A percentile compares a stretch with the other conserved stretches of the same genome.
These are phyloP conservation scores for Ceratocystis variospora DNA, from an alignment of 2,329 filamentous ascomycete genomes.

Conservation along the genomic window DNA sequence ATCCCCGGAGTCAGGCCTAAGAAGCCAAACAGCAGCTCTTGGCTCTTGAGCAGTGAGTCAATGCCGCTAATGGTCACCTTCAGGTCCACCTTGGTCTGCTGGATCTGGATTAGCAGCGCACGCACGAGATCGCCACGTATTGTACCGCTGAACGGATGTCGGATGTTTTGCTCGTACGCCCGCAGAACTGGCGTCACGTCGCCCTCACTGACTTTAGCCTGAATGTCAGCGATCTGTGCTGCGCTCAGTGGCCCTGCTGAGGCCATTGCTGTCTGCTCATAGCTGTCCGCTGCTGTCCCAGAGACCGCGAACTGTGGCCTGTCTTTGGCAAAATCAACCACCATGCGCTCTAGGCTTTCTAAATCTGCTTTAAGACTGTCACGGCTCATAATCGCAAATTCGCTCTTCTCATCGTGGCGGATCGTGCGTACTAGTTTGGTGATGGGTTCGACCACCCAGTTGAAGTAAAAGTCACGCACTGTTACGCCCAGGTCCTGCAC, in stretches of 20 bases:
- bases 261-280: constrained; percentile 19
- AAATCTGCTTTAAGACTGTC: constrained; percentile 81
- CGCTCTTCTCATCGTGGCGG: constrained; percentile 78
- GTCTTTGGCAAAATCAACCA: constrained; percentile 84
- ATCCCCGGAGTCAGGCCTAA: constrained; percentile 85
- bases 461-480: constrained; percentile 78
- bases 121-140: constrained; percentile 76
- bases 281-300: constrained; percentile 27
- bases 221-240: constrained; percentile 57
- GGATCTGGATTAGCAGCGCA: constrained; percentile 85
- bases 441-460: constrained; percentile 84
- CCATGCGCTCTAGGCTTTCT: constrained; percentile 91
- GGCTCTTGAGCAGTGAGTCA: constrained; percentile 83
- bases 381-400: constrained; percentile 93
- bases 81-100: constrained; percentile 97
- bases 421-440: constrained; percentile 81
- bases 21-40: constrained; percentile 96
- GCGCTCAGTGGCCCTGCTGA: constrained; percentile 49
- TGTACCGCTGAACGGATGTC: constrained; percentile 67
- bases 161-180: constrained; percentile 81
- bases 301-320: constrained; percentile 47
- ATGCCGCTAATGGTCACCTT: constrained; percentile 94
- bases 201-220: constrained; percentile 70
- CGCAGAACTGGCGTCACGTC: constrained; percentile 83
- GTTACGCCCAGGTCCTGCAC: constrained; percentile 66